Evolutionary conservation across 495 filamentous ascomycete species (phyloP), one percentile per base, ranked within the genome.

Genomic region (Penicillium taxi): DNA sequence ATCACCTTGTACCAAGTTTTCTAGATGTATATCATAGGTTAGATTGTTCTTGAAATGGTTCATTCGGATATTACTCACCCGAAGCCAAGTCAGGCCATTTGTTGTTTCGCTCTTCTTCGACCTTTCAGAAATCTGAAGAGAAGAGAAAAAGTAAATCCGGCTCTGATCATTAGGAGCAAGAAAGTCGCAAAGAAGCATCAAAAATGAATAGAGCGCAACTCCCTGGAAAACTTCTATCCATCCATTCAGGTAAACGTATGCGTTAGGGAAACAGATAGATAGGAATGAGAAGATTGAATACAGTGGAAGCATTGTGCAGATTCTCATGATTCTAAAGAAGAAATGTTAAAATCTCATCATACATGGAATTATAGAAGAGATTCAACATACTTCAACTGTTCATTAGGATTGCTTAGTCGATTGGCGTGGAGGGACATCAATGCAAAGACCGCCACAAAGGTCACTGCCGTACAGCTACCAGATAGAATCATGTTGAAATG

Each of bases 111-210:
- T 33, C 13, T 41, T 35, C 32, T 23, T 37, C 9, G 31, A 47
- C 4, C 27, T 37, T 25, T 42, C 32, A 1, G 42, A 36, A 8
- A 55, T 38, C 9, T 29, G 39, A 2, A 61, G 32, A 1, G 42
- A 32, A 9, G 47, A 37, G 28, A 64, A 58, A 29, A 58, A 56
- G 5, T 35, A 25, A 4, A 47, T 44, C 15, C 49, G 18, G 18
- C 43, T 35, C 14, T 32, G 29, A 16, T 45, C 47, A 8, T 45
- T 40, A 1, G 59, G 49, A 7, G 45, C 48, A 4, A 60, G 20
- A 32, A 54, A 59, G 12, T 57, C 52, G 39, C 53, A 52, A 1
- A 64, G 39, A 9, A 66, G 42, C 25, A 63, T 45, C 16, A 61
- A 50, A 35, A 63, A 66, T 8, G 32, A 28, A 9, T 42, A 41